Base-by-base conservation (phyloP, 352 stramenopile genomes). In the Globisporangium carolinianum region DNA sequence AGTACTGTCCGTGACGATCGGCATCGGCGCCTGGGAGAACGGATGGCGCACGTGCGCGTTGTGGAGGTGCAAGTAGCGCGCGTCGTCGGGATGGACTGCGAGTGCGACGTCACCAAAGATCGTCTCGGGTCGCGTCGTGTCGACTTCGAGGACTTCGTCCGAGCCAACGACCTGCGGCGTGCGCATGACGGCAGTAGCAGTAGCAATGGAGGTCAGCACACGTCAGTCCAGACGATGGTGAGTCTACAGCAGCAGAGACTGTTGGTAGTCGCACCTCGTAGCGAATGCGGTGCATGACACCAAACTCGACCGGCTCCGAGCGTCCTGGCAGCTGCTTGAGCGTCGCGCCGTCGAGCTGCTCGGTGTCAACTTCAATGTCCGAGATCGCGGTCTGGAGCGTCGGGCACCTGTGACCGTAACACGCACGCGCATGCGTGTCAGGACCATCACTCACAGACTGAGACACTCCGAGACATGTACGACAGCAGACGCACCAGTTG, bases 91-190 rank as follows among this genome's bases (percentile, higher is more conserved):
- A 67, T 99, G 95, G 1, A 99, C 89, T 38, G 97, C 98, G 11
- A 99, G 87, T 1, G 97, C 97, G 2, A 97, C 97, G 68, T 99
- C 97, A 6, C 97, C 97, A 59, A 99, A 97, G 53, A 99, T 99
- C 4, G 97, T 99, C 72, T 99, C 97, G 0, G 97, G 97, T 54
- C 97, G 76, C 0, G 97, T 99, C 0, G 97, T 99, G 48, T 97
- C 96, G 8, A 99, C 94, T 9, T 96, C 75, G 18, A 99, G 64
- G 57, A 73, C 84, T 39, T 86, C 75, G 10, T 83, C 59, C 36
- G 69, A 79, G 51, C 79, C 82, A 12, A 69, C 76, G 3, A 93
- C 41, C 65, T 85, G 47, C 14, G 18, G n/a, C 24, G 49, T 17
- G 49, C 45, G 47, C 5, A 45, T 24, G 3, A 58, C 5, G 3